These are phyloP conservation scores for Podaxis sp. DNA, from an alignment of 768 basidiomycete species.

Conservation along the genomic window DNA sequence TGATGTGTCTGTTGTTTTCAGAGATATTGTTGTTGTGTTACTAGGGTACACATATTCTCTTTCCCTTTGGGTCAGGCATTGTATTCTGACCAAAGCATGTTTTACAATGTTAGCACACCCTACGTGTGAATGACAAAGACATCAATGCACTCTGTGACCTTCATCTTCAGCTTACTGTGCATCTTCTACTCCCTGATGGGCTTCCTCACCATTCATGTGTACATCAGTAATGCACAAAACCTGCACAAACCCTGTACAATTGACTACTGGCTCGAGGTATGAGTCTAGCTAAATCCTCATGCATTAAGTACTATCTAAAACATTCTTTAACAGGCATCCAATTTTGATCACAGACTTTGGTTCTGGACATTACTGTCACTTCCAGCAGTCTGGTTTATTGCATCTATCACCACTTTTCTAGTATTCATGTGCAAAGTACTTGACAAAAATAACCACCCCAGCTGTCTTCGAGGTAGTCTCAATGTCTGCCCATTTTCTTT, in stretches of 20 bases:
- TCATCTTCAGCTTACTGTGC: background rate
- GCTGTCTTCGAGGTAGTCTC: constrained; percentile 34
- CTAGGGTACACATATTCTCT: background rate
- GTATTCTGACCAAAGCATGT: too few species aligned
- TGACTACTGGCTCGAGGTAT: background rate
- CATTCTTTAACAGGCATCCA: background rate
- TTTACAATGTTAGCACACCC: background rate
- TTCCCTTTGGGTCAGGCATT: background rate
- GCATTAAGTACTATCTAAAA: too few species aligned
- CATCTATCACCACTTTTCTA: background rate
- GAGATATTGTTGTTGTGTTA: background rate
- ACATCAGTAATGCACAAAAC: background rate
- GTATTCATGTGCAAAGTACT: background rate
- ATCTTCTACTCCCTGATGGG: background rate
- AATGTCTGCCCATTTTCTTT: constrained; percentile 69
- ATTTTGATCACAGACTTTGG: too few species aligned
- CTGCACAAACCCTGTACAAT: background rate
- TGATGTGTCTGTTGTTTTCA: background rate
- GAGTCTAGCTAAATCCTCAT: background rate
- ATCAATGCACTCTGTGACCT: background rate
- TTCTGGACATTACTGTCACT: background rate
- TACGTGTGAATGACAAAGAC: background rate
- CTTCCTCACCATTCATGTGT: background rate
- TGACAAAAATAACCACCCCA: too few species aligned
- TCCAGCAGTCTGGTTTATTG: background rate